phyloP scores from a whole-genome alignment of 2,329 filamentous ascomycete genomes.

The Pseudocercospora vitis region DNA sequence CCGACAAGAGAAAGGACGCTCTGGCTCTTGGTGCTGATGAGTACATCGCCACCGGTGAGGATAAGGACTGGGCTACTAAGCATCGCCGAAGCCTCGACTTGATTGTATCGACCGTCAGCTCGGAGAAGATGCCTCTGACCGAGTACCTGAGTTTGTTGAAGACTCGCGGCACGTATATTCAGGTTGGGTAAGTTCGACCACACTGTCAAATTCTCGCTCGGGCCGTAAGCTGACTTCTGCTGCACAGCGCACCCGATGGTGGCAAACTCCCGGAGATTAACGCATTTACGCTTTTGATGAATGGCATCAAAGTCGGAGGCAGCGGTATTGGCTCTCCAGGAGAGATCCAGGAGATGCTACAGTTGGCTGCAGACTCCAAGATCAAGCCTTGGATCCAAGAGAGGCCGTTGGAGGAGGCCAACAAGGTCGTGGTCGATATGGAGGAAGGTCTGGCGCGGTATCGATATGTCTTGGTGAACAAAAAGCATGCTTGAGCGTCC shows the following conservation, averaged over 20 bases:
- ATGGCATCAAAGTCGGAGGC: conserved; percentile 50
- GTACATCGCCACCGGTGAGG: conserved; percentile 59
- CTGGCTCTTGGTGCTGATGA: conserved; percentile 60
- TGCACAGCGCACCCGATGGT: conserved; percentile 57
- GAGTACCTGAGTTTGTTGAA: conserved; percentile 62
- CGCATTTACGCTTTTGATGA: conserved; percentile 59
- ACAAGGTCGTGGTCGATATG: conserved; percentile 58
- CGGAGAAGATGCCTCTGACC: conserved; percentile 61
- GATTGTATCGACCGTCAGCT: conserved; percentile 59
- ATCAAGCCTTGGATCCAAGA: conserved; percentile 63
- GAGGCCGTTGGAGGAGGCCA: conserved; percentile 59
- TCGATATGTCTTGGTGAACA: conserved; percentile 35
- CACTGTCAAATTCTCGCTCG: background rate
- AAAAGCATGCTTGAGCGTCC: conserved; percentile 18
- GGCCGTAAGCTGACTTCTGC: background rate
- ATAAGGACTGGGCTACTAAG: conserved; percentile 60
- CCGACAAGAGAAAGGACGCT: conserved; percentile 59
- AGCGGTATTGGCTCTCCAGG: conserved; percentile 52
- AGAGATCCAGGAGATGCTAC: conserved; percentile 62
- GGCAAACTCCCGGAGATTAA: conserved; percentile 54
- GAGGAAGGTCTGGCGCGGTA: conserved; percentile 54
- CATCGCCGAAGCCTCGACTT: conserved; percentile 56
- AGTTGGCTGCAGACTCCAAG: conserved; percentile 58
- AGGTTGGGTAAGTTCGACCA: conserved; percentile 50
- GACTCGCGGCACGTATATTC: conserved; percentile 60